Base-by-base conservation (phyloP, 345 rosid genomes). In the Linum lewisii region DNA sequence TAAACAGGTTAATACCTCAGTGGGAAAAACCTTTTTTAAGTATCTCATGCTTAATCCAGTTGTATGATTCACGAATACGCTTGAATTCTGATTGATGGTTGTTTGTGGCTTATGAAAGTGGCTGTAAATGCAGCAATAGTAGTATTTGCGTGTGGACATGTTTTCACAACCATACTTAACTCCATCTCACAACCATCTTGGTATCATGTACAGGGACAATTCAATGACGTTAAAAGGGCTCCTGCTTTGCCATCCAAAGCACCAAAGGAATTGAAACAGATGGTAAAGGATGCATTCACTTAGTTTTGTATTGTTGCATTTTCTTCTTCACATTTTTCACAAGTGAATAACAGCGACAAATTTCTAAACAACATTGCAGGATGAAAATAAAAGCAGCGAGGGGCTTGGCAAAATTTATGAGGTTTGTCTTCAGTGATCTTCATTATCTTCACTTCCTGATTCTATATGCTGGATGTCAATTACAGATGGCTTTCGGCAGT, bases 321-420 rank as follows among this genome's bases (percentile, higher is more conserved):
- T 42, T 56, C 36, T 11, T 16, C 18, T 42, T 42, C 15, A 11
- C 14, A 42, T 42, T 5, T 16, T 42, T 42, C 18, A 42, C 4
- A 11, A 42, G 16, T 42, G 15, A 42, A 42, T 42, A 11, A 42
- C 47, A 42, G 18, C 2, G 18, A 42, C 18, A n/a, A n/a, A n/a
- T n/a, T 42, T 4, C 47, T 11, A 11, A 11, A 11, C 47, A 58
- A 51, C 44, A 51, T 60, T 83, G 71, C 86, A 93, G 99, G 95
- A 93, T 57, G 97, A 93, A 50, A 87, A 70, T 67, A 93, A 87
- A 74, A 93, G 95, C 81, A 89, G 87, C 78, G 87, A 79, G 79
- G 91, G 97, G 71, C 94, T 93, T 42, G 99, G 88, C 20, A 95
- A 93, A 77, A 77, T 93, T 73, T 93, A 93, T 64, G 99, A 89